phyloP scores from a whole-genome alignment of 768 basidiomycete genomes.

The Boletus coccyginus region DNA sequence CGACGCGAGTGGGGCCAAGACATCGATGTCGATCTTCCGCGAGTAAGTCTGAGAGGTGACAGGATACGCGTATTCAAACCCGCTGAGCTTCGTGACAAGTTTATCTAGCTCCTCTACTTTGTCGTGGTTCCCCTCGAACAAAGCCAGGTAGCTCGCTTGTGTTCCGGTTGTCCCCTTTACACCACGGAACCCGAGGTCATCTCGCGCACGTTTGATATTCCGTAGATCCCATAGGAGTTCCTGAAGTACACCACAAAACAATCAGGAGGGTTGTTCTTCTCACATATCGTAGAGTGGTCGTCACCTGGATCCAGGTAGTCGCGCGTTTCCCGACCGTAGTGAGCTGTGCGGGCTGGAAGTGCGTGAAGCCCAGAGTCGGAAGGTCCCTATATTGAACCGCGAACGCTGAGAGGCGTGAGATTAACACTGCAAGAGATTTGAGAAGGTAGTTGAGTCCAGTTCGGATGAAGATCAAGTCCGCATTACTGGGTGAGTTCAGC shows the following conservation, averaged over 20 bases:
- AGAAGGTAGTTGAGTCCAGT: constrained; percentile 82
- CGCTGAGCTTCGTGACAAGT: constrained; percentile 86
- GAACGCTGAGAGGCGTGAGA: constrained; percentile 83
- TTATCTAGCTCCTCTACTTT: constrained; percentile 92
- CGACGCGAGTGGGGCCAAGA: constrained; percentile 85
- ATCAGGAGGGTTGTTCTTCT: neutral
- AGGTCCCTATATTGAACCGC: constrained; percentile 83
- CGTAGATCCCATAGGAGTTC: constrained; percentile 96
- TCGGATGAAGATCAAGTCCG: constrained; percentile 95
- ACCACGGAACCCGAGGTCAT: constrained; percentile 94
- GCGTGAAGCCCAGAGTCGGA: constrained; percentile 95
- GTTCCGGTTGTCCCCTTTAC: constrained; percentile 99
- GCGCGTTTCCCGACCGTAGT: constrained; percentile 98
- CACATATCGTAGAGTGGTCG: constrained; percentile 9
- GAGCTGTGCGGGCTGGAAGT: constrained; percentile 98
- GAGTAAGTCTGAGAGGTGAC: constrained; percentile 99
- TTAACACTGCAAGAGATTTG: constrained; percentile 84
- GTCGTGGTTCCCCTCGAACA: constrained; percentile 93
- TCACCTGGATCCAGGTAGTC: constrained; percentile 92
- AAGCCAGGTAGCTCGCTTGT: constrained; percentile 89
- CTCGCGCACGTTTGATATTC: constrained; percentile 84
- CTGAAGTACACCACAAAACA: constrained; percentile 32
- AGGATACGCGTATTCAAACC: constrained; percentile 93
- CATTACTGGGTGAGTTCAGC: constrained; percentile 62
- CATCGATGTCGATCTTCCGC: constrained; percentile 94